Evolutionary conservation across 805 yeast genomes (phyloP).

Genomic region (Lipomyces yamanashiensis): DNA sequence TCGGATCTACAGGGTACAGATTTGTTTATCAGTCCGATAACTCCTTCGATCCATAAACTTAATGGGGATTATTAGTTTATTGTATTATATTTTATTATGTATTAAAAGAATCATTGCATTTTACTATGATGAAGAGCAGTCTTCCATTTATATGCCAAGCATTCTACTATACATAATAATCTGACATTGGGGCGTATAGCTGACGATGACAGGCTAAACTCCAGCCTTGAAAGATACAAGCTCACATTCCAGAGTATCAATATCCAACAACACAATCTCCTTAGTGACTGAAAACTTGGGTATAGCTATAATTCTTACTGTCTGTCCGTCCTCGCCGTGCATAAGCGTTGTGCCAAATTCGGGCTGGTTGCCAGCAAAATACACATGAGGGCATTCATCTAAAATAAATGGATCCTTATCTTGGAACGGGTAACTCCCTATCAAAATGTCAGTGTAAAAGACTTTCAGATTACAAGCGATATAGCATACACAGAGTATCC

Average conservation of each 20-base stretch:
- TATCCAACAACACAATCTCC: slow-evolving; percentile 64
- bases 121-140: neutral
- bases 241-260: slow-evolving; percentile 60
- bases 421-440: slow-evolving; percentile 74
- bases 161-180: neutral
- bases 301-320: slow-evolving; percentile 62
- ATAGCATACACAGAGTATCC: slow-evolving; percentile 71
- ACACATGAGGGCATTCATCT: slow-evolving; percentile 80
- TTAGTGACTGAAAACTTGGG: slow-evolving; percentile 75
- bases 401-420: slow-evolving; percentile 80
- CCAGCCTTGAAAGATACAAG: slow-evolving; percentile 47
- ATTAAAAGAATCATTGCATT: neutral
- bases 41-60: slow-evolving; percentile 9
- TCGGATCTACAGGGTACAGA: slow-evolving; percentile 41
- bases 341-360: slow-evolving; percentile 55
- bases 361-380: slow-evolving; percentile 84
- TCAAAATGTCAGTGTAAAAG: neutral
- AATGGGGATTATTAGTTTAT: neutral
- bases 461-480: neutral
- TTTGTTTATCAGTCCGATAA: slow-evolving; percentile 45
- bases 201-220: neutral
- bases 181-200: neutral
- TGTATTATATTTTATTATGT: neutral
- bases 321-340: slow-evolving; percentile 46
- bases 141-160: neutral